phyloP scores from a whole-genome alignment of 2,329 filamentous ascomycete genomes.

The Colletotrichum cereale region DNA sequence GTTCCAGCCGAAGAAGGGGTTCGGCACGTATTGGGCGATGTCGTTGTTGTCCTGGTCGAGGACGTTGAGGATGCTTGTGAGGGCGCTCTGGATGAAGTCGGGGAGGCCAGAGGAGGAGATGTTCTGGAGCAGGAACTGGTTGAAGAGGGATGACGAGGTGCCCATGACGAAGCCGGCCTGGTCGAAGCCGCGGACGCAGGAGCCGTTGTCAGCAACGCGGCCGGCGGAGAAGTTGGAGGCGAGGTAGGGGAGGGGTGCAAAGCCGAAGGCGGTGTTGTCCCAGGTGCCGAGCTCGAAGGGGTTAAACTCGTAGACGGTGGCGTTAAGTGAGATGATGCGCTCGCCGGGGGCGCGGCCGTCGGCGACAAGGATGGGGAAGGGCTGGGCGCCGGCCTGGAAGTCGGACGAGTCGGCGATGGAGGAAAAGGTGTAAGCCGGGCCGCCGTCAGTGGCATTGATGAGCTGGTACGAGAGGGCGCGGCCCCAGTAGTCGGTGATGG shows the following conservation, averaged over 20 bases:
- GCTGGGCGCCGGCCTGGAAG: slow-evolving; percentile 57
- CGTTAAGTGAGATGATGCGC: slow-evolving; percentile 63
- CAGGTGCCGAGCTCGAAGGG: slow-evolving; percentile 76
- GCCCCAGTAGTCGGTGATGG: slow-evolving; percentile 91
- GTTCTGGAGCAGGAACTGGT: slow-evolving; percentile 77
- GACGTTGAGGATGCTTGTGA: slow-evolving; percentile 62
- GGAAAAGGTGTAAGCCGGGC: slow-evolving; percentile 83
- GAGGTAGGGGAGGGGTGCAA: slow-evolving; percentile 70
- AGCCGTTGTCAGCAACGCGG: slow-evolving; percentile 56
- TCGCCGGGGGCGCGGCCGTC: slow-evolving; percentile 61
- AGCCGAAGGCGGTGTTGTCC: slow-evolving; percentile 70
- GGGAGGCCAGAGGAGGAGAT: slow-evolving; percentile 47
- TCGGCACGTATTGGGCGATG: slow-evolving; percentile 78
- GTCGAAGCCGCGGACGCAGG: slow-evolving; percentile 75
- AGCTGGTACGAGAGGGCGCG: slow-evolving; percentile 89
- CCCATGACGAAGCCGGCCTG: slow-evolving; percentile 86
- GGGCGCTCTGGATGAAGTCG: slow-evolving; percentile 54
- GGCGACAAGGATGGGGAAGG: slow-evolving; percentile 64
- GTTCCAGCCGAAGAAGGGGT: slow-evolving; percentile 67
- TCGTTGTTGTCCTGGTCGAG: slow-evolving; percentile 76
- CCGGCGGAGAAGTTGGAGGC: slow-evolving; percentile 70
- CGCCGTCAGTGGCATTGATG: slow-evolving; percentile 80
- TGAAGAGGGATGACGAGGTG: slow-evolving; percentile 86
- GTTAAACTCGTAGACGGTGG: slow-evolving; percentile 74
- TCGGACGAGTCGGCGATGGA: slow-evolving; percentile 63